Evolutionary conservation across 164 flowering plant species (phyloP).

Genomic region (Aristolochia contorta): DNA sequence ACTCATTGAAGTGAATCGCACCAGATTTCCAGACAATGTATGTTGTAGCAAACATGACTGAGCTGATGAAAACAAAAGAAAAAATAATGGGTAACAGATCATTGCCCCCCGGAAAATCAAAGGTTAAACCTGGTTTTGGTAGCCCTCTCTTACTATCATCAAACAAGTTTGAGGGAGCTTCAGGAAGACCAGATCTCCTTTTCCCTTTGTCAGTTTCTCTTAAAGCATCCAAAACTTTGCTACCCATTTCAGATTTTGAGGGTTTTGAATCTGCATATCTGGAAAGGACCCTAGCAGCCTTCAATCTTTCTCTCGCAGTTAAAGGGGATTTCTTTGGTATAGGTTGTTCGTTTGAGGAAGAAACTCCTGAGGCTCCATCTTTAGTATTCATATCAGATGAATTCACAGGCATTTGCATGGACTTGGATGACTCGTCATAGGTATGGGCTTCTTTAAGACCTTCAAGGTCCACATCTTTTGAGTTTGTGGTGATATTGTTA

Average conservation of each 20-base stretch:
- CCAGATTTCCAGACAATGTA: slow-evolving; percentile 90
- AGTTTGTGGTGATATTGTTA: slow-evolving; percentile 26
- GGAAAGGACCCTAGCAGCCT: slow-evolving; percentile 78
- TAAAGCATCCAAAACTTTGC: slow-evolving; percentile 59
- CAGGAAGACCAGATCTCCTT: slow-evolving; percentile 70
- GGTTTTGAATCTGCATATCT: slow-evolving; percentile 55
- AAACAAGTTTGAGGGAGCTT: slow-evolving; percentile 77
- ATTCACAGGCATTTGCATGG: slow-evolving; percentile 12
- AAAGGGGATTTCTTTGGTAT: slow-evolving; percentile 38
- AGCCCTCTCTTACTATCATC: slow-evolving; percentile 87
- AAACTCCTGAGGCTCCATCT: slow-evolving; percentile 4
- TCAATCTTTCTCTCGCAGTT: slow-evolving; percentile 81
- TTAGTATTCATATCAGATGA: slow-evolving; percentile 12
- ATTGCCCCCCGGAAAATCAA: slow-evolving; percentile 67
- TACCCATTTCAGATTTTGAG: slow-evolving; percentile 46
- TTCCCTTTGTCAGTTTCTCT: slow-evolving; percentile 69
- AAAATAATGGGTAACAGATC: slow-evolving; percentile 56
- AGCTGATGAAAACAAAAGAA: slow-evolving; percentile 66
- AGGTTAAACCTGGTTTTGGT: slow-evolving; percentile 68
- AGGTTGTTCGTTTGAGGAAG: slow-evolving; percentile 17
- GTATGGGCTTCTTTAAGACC: slow-evolving; percentile 15
- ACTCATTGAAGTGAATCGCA: slow-evolving; percentile 89
- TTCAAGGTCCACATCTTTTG: slow-evolving; percentile 18
- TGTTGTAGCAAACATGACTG: slow-evolving; percentile 82
- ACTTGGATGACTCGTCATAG: slow-evolving; percentile 16